Evolutionary conservation across 2,329 filamentous ascomycete genomes (phyloP).

Genomic region (Didymella pinodella): DNA sequence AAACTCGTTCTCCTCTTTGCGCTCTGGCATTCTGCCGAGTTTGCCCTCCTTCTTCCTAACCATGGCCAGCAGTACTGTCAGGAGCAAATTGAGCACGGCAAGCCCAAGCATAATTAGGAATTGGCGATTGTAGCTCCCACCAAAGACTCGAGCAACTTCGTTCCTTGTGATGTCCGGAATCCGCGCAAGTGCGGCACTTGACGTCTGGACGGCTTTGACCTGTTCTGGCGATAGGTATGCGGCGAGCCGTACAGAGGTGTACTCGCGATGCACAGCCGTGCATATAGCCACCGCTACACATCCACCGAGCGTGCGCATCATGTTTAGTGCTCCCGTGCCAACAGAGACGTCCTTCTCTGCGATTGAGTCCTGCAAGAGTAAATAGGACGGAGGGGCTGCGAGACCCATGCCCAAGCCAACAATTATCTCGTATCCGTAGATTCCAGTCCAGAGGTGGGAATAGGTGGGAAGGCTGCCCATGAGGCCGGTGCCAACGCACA

Average conservation of each 20-base stretch:
- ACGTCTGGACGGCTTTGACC: slow-evolving; percentile 30
- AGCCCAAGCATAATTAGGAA: slow-evolving; percentile 43
- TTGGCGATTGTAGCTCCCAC: slow-evolving; percentile 43
- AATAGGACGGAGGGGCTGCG: slow-evolving; percentile 39
- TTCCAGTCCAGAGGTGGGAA: slow-evolving; percentile 28
- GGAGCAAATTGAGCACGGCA: slow-evolving; percentile 34
- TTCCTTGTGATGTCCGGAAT: slow-evolving; percentile 28
- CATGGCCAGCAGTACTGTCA: slow-evolving; percentile 28
- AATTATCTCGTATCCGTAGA: slow-evolving; percentile 43
- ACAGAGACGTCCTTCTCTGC: slow-evolving; percentile 38
- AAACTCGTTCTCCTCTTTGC: slow-evolving; percentile 39
- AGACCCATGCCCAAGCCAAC: slow-evolving; percentile 40
- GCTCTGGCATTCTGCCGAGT: slow-evolving; percentile 31
- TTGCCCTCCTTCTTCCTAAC: slow-evolving; percentile 36
- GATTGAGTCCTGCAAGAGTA: slow-evolving; percentile 35
- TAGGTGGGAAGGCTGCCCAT: slow-evolving; percentile 37
- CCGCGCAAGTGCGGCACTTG: slow-evolving; percentile 24
- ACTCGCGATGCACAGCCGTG: slow-evolving; percentile 39
- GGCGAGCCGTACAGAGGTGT: slow-evolving; percentile 26
- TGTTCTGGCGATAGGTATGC: slow-evolving; percentile 34
- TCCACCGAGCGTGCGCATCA: slow-evolving; percentile 44
- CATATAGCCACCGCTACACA: slow-evolving; percentile 44
- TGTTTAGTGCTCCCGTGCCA: slow-evolving; percentile 43
- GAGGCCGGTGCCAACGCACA: slow-evolving; percentile 38
- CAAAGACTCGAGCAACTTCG: slow-evolving; percentile 38